A percentile compares a stretch with the other conserved stretches of the same genome.
phyloP scores from a whole-genome alignment of 2,329 filamentous ascomycete genomes.

The Cladosporium sp. region DNA sequence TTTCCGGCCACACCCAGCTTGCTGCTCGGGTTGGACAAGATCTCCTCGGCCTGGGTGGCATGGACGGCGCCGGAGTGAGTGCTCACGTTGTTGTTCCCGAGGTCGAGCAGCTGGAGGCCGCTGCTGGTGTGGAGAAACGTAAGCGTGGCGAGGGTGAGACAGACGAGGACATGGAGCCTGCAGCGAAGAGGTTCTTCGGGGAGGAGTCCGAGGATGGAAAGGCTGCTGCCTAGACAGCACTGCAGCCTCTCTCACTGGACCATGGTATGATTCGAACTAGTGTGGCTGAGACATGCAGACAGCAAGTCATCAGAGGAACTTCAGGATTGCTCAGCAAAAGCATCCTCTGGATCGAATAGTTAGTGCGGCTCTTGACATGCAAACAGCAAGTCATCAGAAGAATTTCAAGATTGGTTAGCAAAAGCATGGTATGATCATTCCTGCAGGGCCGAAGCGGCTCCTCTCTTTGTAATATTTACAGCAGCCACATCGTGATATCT shows the following conservation, averaged over 20 bases:
- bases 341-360: too few species aligned
- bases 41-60: neutral
- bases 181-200: neutral
- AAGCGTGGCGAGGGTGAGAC: neutral
- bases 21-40: constrained; percentile 2
- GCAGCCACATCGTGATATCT: constrained; percentile 21
- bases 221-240: neutral
- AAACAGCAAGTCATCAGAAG: neutral
- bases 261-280: neutral
- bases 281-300: neutral
- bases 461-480: constrained; percentile 28
- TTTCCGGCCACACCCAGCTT: constrained; percentile 14
- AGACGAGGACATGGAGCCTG: neutral
- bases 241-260: neutral
- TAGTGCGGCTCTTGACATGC: neutral
- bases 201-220: neutral
- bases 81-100: neutral
- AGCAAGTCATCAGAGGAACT: neutral
- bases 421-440: constrained; percentile 15
- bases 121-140: neutral
- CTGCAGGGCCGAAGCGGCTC: constrained; percentile 11
- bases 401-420: neutral
- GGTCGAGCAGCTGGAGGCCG: neutral
- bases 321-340: neutral
- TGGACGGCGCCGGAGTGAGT: neutral